Conservation (phyloP, 164 flowering plant species). For the Protea cynaroides region DNA sequence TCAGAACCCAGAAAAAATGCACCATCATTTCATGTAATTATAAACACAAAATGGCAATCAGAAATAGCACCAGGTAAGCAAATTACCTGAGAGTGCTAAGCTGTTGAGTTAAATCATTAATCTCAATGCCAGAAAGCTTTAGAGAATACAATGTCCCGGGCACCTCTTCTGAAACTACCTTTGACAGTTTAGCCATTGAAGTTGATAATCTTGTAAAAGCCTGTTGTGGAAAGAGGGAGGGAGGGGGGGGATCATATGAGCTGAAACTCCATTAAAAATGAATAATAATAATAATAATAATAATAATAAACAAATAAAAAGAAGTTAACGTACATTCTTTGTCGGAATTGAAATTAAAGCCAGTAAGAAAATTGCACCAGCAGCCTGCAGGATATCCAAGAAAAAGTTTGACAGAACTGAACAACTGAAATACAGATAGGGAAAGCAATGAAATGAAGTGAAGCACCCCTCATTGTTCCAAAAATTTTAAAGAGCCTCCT, state of each 20-base stretch:
- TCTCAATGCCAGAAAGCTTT: constrained; percentile 29
- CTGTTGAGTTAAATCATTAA: constrained; percentile 26
- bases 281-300: not conserved
- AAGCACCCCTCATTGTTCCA: not conserved
- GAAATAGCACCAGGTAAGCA: not conserved
- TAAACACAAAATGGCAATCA: not conserved
- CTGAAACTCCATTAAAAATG: not conserved
- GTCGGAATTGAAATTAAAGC: constrained; percentile 24
- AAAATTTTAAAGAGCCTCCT: not conserved
- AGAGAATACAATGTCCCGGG: constrained; percentile 30
- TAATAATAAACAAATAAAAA: not conserved
- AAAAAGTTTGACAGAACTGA: not conserved
- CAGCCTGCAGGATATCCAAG: constrained; percentile 17
- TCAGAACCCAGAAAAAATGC: constrained; percentile 12
- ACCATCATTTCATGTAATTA: not conserved
- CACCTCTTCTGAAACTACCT: constrained; percentile 28
- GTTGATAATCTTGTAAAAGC: constrained; percentile 20
- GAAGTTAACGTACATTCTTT: constrained; percentile 14
- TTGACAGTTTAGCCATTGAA: constrained; percentile 22
- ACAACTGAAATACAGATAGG: not conserved
- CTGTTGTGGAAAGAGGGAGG: constrained; percentile 8
- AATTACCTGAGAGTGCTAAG: constrained; percentile 21
- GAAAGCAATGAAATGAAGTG: not conserved
- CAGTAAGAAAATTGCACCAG: constrained; percentile 20
- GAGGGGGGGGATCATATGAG: not conserved